Evolutionary conservation across 2,329 filamentous ascomycete species (phyloP).

Genomic region (Colletotrichum tropicale): DNA sequence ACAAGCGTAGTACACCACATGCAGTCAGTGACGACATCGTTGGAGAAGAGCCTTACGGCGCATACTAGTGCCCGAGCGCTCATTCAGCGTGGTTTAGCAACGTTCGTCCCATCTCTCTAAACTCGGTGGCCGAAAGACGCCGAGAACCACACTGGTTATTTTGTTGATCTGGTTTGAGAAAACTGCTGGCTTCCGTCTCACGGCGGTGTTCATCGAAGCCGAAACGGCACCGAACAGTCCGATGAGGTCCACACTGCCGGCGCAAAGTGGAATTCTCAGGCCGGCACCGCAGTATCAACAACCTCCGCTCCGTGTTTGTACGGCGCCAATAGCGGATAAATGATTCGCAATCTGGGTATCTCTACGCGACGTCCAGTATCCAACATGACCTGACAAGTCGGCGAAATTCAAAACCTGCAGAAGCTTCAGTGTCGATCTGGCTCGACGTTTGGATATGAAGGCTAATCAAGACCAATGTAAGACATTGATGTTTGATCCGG

Average conservation of each 20-base stretch:
- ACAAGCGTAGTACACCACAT: background rate
- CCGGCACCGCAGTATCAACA: background rate
- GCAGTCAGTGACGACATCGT: background rate
- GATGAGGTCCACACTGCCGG: background rate
- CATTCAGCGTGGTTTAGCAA: background rate
- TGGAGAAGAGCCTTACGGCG: background rate
- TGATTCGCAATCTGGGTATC: background rate
- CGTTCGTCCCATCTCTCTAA: background rate
- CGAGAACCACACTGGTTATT: rapidly evolving
- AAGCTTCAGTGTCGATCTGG: too few relatives aligned
- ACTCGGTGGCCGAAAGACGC: background rate
- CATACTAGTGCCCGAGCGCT: background rate
- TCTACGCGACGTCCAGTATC: too few relatives aligned
- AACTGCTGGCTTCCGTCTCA: background rate
- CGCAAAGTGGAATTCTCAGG: background rate
- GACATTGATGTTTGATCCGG: too few relatives aligned
- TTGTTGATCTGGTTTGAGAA: rapidly evolving
- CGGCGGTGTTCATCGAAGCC: background rate
- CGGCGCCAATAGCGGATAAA: too few relatives aligned
- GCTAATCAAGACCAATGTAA: too few relatives aligned
- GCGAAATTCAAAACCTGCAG: too few relatives aligned
- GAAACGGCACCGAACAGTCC: background rate
- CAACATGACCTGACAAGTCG: too few relatives aligned
- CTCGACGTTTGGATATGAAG: too few relatives aligned
- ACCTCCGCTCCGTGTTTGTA: background rate